Percentiles rank a stretch among this genome's conserved stretches.
phyloP scores from a whole-genome alignment of 768 basidiomycete species.

The Lentinula boryana region DNA sequence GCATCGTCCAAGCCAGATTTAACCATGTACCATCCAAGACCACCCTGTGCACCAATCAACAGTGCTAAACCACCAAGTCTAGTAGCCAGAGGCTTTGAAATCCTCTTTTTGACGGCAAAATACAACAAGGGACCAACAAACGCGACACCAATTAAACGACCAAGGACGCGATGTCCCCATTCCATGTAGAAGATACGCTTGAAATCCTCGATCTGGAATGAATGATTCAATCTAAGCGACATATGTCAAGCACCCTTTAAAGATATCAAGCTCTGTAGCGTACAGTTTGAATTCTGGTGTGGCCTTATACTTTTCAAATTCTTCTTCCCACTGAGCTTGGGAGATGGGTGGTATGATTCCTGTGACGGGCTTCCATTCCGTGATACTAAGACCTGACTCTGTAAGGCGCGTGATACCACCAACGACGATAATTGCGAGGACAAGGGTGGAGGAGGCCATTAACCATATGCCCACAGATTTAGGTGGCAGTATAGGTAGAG shows the following conservation, averaged over 20 bases:
- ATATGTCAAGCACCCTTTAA: slow-evolving; percentile 2
- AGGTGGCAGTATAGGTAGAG: slow-evolving; percentile 55
- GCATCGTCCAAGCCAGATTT: slow-evolving; percentile 89
- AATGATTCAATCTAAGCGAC: slow-evolving; percentile 71
- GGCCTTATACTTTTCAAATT: slow-evolving; percentile 90
- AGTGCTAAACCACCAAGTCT: slow-evolving; percentile 67
- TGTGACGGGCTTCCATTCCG: slow-evolving; percentile 93
- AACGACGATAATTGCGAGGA: slow-evolving; percentile 90
- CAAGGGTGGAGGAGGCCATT: slow-evolving; percentile 74
- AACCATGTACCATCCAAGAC: slow-evolving; percentile 99
- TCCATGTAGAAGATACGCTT: slow-evolving; percentile 98
- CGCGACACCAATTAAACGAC: slow-evolving; percentile 75
- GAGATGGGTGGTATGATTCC: slow-evolving; percentile 83
- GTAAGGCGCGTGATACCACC: slow-evolving; percentile 96
- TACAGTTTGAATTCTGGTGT: slow-evolving; percentile 97
- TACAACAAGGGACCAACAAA: slow-evolving; percentile 85
- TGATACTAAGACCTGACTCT: slow-evolving; percentile 95
- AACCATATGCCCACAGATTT: slow-evolving; percentile 82
- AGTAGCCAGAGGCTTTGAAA: slow-evolving; percentile 56
- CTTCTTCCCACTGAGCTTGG: slow-evolving; percentile 70
- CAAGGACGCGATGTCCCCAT: slow-evolving; percentile 92
- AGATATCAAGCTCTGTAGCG: slow-evolving; percentile 22
- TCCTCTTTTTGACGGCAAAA: slow-evolving; percentile 65
- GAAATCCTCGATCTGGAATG: slow-evolving; percentile 84
- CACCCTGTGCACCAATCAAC: slow-evolving; percentile 87